Evolutionary conservation across 768 basidiomycete species (phyloP), one percentile per base, ranked within the genome.

Genomic region (Podaxis mareebaensis): DNA sequence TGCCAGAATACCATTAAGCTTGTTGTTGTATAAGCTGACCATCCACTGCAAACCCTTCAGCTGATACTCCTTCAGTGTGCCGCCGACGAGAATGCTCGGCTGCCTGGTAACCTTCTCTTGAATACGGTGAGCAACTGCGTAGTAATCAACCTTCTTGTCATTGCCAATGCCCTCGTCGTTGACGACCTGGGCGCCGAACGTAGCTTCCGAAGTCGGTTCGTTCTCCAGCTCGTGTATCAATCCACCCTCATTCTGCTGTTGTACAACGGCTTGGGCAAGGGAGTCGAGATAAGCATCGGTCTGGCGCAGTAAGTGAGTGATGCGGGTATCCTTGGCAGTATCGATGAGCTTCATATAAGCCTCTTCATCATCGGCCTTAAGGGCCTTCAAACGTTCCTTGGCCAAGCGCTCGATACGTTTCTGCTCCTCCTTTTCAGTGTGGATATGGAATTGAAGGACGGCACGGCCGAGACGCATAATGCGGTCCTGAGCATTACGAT

Each of bases 321-420:
- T 98, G 76, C 97, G 91, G 10, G 96, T 98, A 71, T 99, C 97
- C 75, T 99, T 99, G 63, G 96, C 96, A 17, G 96, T 97, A 75
- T 99, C 97, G 70, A 99, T 93, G 70, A 99, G 91, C 73, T 95
- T 95, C 86, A 98, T 90, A 76, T 99, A 99, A n/a, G 94, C 96
- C 77, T 98, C 97, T 80, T 99, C 97, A 79, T 99, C 96, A 72
- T 99, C 96, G 30, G 92, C 92, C 78, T 96, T 95, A 68, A 99
- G 87, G 7, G 96, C 97, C 79, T 93, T 95, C 66, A 99, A 79
- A 92, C 96, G 95, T 75, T 99, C 97, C 80, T 99, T 99, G 52
- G 92, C 89, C 51, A 99, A 88, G 61, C 95, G 83, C 77, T 99
- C 97, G 67, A 99, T 92, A 28, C 96, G 86, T 74, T 95, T 95